phyloP scores from a whole-genome alignment of 768 basidiomycete genomes.

The Lactarius sanguifluus region DNA sequence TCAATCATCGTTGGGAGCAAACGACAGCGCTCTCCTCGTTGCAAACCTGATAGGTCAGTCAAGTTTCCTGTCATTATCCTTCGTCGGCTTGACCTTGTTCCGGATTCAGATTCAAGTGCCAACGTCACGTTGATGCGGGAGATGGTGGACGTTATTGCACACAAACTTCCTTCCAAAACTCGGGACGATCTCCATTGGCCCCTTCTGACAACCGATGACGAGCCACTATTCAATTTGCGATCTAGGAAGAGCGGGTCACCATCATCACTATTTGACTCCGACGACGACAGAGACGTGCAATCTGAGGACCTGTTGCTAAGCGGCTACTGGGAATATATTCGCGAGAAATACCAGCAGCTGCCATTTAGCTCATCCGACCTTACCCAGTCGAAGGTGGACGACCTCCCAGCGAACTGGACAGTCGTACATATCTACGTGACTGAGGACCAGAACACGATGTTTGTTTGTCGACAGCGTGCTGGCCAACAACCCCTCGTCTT shows the following conservation, averaged over 20 bases:
- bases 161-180: slow-evolving; percentile 56
- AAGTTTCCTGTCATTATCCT: background rate
- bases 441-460: slow-evolving; percentile 78
- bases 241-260: slow-evolving; percentile 30
- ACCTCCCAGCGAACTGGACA: slow-evolving; percentile 77
- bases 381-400: slow-evolving; percentile 42
- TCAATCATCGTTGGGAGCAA: slow-evolving; percentile 73
- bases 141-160: slow-evolving; percentile 75
- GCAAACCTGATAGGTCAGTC: slow-evolving; percentile 61
- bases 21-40: slow-evolving; percentile 52
- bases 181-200: slow-evolving; percentile 81
- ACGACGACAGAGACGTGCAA: slow-evolving; percentile 41
- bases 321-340: slow-evolving; percentile 63
- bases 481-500: slow-evolving; percentile 71
- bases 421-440: slow-evolving; percentile 82
- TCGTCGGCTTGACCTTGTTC: slow-evolving; percentile 1
- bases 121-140: slow-evolving; percentile 83
- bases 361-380: slow-evolving; percentile 44
- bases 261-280: slow-evolving; percentile 34
- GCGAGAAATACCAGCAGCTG: slow-evolving; percentile 52
- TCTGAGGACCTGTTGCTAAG: slow-evolving; percentile 39
- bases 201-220: slow-evolving; percentile 46
- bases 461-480: slow-evolving; percentile 75
- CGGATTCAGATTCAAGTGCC: slow-evolving; percentile 62
- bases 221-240: slow-evolving; percentile 36